Conservation (phyloP, 495 filamentous ascomycete genomes). For the Pseudomonodictys pantanalensis region DNA sequence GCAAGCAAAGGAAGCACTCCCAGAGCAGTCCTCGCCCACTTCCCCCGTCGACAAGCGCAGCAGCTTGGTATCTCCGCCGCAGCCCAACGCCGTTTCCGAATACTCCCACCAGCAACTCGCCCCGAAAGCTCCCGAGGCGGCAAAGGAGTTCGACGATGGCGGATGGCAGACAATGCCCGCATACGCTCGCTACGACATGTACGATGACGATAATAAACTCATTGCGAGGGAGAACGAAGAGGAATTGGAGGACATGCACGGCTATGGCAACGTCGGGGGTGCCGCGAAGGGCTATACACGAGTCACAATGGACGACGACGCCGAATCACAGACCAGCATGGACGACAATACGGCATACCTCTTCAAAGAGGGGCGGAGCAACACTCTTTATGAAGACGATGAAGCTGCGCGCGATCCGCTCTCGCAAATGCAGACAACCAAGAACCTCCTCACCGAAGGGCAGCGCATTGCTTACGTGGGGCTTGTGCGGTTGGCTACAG, state of each 20-base stretch:
- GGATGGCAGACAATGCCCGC: constrained; percentile 95
- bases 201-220: constrained; percentile 87
- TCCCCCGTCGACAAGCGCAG: constrained; percentile 3
- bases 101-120: constrained; percentile 88
- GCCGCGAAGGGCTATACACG: constrained; percentile 93
- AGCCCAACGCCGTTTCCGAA: constrained; percentile 60
- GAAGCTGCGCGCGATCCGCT: constrained; percentile 67
- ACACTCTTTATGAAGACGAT: constrained; percentile 67
- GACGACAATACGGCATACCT: constrained; percentile 97
- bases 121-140: constrained; percentile 43
- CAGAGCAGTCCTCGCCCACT: not conserved
- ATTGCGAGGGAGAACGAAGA: constrained; percentile 74
- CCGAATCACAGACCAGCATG: constrained; percentile 87
- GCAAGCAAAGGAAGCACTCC: not conserved
- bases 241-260: constrained; percentile 66
- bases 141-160: constrained; percentile 53
- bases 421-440: constrained; percentile 92
- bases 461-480: constrained; percentile 97
- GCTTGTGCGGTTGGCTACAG: constrained; percentile 73
- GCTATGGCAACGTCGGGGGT: constrained; percentile 73
- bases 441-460: constrained; percentile 89
- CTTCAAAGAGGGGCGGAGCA: constrained; percentile 71
- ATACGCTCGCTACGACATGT: constrained; percentile 85
- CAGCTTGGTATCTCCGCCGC: constrained; percentile 6
- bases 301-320: constrained; percentile 91